Base-by-base conservation (phyloP, 495 filamentous ascomycete species). In the Penicillium crystallinum region DNA sequence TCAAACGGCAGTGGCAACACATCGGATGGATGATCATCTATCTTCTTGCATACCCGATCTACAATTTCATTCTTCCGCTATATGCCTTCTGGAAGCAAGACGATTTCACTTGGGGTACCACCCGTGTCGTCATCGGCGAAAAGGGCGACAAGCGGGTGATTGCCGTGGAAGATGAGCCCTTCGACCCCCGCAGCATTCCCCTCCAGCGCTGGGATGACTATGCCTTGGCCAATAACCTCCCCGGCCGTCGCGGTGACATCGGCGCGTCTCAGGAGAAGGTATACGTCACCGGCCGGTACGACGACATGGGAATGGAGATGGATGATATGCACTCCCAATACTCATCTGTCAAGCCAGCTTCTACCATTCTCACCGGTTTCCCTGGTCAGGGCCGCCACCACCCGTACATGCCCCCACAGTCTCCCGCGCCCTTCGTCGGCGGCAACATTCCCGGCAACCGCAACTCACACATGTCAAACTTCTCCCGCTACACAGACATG, bases 81-180 rank as follows among this genome's bases (percentile, higher is more conserved):
- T 98, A 97, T 75, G 95, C 93, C 0, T 98, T 98, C 84, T 98
- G 93, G 93, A 92, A 95, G 64, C 90, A 96, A 68, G 93, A 98
- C 72, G 89, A 98, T 72, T 98, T 98, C 77, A 81, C 55, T 1
- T 66, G 63, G 63, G 63, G 63, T 64, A 66, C 52, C 50, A 66
- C 63, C 39, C 63, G 63, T 77, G 83, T 98, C 54, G 93, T 98
- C 62, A 86, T 97, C 57, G 91, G 88, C 30, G 93, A 98, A 64
- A 88, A 90, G 61, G 92, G 91, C 46, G 82, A 82, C 56, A 96
- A 93, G 72, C 86, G 93, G 56, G 73, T 97, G 18, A 79, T 98
- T 31, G 91, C 91, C 1, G 82, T 89, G 8, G 86, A 91, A 42
- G 91, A 96, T 52, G 90, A 93, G 57, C 80, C 77, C 7, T 98